phyloP scores from a whole-genome alignment of 176 grass and related monocot genomes.

The Triticum urartu region DNA sequence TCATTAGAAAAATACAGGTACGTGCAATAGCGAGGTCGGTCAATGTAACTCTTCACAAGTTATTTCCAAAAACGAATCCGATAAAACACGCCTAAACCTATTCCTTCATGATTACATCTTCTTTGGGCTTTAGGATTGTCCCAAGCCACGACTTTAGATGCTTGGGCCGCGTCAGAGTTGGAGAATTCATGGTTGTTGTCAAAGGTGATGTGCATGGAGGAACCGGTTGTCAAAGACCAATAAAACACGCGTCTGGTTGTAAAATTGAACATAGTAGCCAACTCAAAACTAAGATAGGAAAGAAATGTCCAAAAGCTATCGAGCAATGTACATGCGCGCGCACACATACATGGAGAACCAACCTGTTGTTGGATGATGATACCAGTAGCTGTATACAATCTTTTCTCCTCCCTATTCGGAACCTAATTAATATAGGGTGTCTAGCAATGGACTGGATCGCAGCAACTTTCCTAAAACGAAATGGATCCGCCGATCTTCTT shows the following conservation, averaged over 20 bases:
- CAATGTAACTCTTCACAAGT: background rate
- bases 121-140: background rate
- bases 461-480: background rate
- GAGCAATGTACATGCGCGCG: too few species aligned
- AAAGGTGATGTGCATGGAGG: too few species aligned
- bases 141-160: background rate
- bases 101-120: background rate
- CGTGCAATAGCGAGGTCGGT: background rate
- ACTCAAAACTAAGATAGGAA: background rate
- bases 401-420: background rate
- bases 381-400: too few species aligned
- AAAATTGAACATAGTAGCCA: too few species aligned
- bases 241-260: too few species aligned
- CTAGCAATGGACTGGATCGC: background rate
- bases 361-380: background rate
- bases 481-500: background rate
- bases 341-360: background rate
- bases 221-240: too few species aligned
- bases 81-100: background rate
- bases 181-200: too few species aligned
- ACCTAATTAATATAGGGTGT: background rate
- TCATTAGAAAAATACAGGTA: background rate
- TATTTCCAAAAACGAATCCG: background rate
- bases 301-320: background rate
- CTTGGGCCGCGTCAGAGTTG: too few species aligned